A percentile compares a stretch with the other conserved stretches of the same genome.
phyloP scores from a whole-genome alignment of 164 flowering plant species.

The Vitis rupestris region DNA sequence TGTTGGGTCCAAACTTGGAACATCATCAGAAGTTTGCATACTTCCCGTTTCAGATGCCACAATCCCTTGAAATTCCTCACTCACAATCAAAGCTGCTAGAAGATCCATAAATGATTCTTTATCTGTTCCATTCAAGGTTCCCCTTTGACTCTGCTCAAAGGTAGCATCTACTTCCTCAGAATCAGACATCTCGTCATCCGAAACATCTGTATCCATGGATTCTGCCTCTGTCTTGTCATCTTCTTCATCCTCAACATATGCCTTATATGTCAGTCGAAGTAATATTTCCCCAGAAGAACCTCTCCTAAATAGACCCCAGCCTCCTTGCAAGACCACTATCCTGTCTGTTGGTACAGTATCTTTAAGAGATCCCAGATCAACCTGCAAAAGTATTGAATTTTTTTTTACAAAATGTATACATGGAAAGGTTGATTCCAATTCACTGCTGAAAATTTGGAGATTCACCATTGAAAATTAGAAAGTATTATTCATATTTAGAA shows the following conservation, averaged over 20 bases:
- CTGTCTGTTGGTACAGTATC: conserved; percentile 96
- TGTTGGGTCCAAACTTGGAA: conserved; percentile 23
- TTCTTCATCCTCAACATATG: conserved; percentile 98
- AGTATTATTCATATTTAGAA: no score
- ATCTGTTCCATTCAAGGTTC: conserved; percentile 33
- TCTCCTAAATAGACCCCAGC: conserved; percentile 69
- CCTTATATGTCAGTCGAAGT: conserved; percentile 88
- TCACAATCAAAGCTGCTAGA: conserved; percentile 81
- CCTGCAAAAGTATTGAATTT: conserved; percentile 35
- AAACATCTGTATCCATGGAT: conserved; percentile 44
- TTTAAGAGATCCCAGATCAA: conserved; percentile 78
- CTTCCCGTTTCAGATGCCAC: conserved; percentile 71
- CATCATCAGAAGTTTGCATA: conserved; percentile 34
- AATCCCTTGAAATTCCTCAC: conserved; percentile 97
- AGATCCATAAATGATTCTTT: conserved; percentile 89
- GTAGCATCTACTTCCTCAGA: conserved; percentile 41
- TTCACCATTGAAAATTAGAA: no score
- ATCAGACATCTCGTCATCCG: conserved; percentile 77
- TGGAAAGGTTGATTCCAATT: no score
- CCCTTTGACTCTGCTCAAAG: conserved; percentile 24
- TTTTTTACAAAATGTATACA: background rate
- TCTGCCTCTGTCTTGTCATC: conserved; percentile 53
- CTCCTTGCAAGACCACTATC: conserved; percentile 64
- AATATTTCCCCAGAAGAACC: conserved; percentile 77
- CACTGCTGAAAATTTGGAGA: no score